phyloP scores from a whole-genome alignment of 441 rosid species.

The Jatropha podagrica region DNA sequence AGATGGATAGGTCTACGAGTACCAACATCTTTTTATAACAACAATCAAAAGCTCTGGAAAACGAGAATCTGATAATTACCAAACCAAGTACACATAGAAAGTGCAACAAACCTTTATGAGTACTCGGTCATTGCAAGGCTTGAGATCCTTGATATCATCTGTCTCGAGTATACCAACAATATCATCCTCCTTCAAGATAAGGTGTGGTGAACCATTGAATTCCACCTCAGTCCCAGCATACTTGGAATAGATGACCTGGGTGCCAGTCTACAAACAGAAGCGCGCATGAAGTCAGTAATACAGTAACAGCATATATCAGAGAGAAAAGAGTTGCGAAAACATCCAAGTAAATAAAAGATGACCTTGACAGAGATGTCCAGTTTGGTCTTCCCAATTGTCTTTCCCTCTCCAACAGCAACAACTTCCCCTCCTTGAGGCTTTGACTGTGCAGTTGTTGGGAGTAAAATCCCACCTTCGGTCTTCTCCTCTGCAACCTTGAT shows the following conservation, averaged over 20 bases:
- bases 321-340: background rate
- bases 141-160: slow-evolving; percentile 85
- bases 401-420: slow-evolving; percentile 89
- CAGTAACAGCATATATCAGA: background rate
- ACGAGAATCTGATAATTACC: background rate
- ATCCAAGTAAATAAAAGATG: background rate
- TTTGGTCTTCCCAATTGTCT: slow-evolving; percentile 57
- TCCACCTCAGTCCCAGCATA: slow-evolving; percentile 89
- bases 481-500: slow-evolving; percentile 84
- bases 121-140: slow-evolving; percentile 86
- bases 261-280: slow-evolving; percentile 56
- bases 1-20: background rate
- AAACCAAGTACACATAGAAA: background rate
- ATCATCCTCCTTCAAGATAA: slow-evolving; percentile 89
- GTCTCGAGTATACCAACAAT: slow-evolving; percentile 89
- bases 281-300: background rate
- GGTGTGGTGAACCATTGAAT: slow-evolving; percentile 74
- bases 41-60: background rate
- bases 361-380: slow-evolving; percentile 67
- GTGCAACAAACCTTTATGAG: slow-evolving; percentile 57
- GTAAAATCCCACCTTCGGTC: slow-evolving; percentile 80
- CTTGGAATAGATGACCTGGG: slow-evolving; percentile 79
- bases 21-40: background rate
- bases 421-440: slow-evolving; percentile 96
- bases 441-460: slow-evolving; percentile 72